Base-by-base conservation (phyloP, 2,329 filamentous ascomycete species). In the Fonsecaea nubica region DNA sequence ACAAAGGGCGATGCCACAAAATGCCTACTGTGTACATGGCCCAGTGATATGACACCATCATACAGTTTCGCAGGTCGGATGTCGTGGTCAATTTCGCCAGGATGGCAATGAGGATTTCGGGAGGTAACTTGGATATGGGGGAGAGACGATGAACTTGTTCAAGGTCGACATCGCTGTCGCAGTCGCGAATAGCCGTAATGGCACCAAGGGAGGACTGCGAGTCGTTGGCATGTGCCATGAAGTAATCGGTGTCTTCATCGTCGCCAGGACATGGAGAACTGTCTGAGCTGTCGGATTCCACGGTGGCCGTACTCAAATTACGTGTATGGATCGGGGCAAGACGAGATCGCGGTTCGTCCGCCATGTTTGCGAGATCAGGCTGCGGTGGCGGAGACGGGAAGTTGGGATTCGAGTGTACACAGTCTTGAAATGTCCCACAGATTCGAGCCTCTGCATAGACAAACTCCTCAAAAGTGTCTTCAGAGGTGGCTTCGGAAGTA, bases 41-140 rank as follows among this genome's bases (percentile, higher is more conserved):
- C 95, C 95, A 99, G 69, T 90, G 88, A 79, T 93, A 93, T 75
- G 90, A 97, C n/a, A 97, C 93, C 71, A 95, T 84, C 91, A 98
- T 93, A 79, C 92, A 96, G 79, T 89, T 90, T 72, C 92, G 86
- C 72, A 97, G 85, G 75, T 99, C 94, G 53, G 84, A 81, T 1
- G 93, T 86, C 12, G 86, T 87, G 74, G 84, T 89, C 65, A 99
- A 86, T 78, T 93, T 95, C 40, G 91, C 85, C 79, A 99, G 97
- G 75, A 98, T 90, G 79, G 89, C 87, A 75, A 99, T 97, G 76
- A 98, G 88, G 68, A 99, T 91, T 83, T 99, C 95, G 77, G 93
- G 94, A 45, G 95, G 95, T 40, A 99, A 85, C 64, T 91, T 88
- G 72, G 91, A 90, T 67, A 97, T 89, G 56, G 93, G 92, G n/a